Evolutionary conservation across 192 early-diverging fungal species (phyloP).

Genomic region (Pilaira anomala): DNA sequence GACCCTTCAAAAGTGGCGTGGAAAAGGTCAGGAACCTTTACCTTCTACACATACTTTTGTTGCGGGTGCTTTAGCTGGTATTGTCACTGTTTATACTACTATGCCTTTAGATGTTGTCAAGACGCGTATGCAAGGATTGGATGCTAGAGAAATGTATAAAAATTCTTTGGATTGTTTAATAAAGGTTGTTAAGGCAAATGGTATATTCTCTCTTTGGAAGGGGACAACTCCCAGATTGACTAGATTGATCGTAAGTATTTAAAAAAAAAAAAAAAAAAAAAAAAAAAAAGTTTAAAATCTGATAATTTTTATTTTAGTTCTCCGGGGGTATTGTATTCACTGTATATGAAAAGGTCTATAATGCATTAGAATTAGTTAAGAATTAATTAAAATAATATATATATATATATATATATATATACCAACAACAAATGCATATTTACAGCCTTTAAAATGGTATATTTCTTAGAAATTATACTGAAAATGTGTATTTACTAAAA

Average conservation of each 20-base stretch:
- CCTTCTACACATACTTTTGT: constrained; percentile 60
- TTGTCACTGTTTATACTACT: constrained; percentile 91
- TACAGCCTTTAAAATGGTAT: no score
- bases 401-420: no score
- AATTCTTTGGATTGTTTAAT: constrained; percentile 71
- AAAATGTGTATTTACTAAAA: no score
- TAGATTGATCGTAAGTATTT: constrained; percentile 68
- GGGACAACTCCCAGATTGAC: constrained; percentile 90
- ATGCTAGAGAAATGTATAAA: constrained; percentile 64
- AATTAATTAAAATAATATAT: background rate
- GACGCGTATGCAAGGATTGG: constrained; percentile 90
- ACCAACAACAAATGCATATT: no score
- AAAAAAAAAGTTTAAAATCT: background rate
- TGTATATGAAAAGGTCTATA: constrained; percentile 70
- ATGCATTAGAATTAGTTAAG: constrained; percentile 15
- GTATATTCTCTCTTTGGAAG: constrained; percentile 87
- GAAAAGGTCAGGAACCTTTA: constrained; percentile 36
- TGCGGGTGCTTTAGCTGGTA: constrained; percentile 83
- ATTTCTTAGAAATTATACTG: no score
- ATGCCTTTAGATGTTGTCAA: constrained; percentile 99
- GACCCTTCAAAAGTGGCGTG: constrained; percentile 36
- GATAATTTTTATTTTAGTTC: constrained; percentile 46
- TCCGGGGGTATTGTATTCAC: constrained; percentile 86
- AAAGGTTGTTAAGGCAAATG: constrained; percentile 72
- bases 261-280: background rate